These are phyloP conservation scores for Spathaspora girioi DNA, from an alignment of 805 yeast genomes.

Conservation along the genomic window DNA sequence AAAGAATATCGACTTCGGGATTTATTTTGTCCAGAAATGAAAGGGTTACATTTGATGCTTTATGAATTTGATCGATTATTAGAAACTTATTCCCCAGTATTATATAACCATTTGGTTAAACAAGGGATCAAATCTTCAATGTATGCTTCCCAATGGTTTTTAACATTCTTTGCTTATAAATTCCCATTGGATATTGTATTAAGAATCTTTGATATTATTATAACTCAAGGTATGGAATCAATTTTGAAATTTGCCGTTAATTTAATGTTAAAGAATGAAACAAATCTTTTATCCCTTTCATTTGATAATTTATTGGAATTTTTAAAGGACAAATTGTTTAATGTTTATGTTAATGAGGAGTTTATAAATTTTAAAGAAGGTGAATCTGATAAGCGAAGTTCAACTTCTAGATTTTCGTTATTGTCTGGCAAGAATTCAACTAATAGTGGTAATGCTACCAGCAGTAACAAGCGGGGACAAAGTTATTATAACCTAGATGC, in stretches of 20 bases:
- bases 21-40: constrained; percentile 85
- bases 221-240: constrained; percentile 89
- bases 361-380: constrained; percentile 18
- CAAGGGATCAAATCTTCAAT: constrained; percentile 89
- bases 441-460: neutral
- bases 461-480: neutral
- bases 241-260: constrained; percentile 81
- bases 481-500: constrained; percentile 60
- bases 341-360: constrained; percentile 52
- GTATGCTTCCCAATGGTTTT: constrained; percentile 98
- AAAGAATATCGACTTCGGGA: constrained; percentile 76
- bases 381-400: constrained; percentile 1
- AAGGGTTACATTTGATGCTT: constrained; percentile 78
- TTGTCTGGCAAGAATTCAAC: constrained; percentile 13
- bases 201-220: constrained; percentile 81
- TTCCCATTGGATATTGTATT: constrained; percentile 87
- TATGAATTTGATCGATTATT: constrained; percentile 88
- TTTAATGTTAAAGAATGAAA: constrained; percentile 67
- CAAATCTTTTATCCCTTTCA: constrained; percentile 51
- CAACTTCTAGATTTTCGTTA: constrained; percentile 19
- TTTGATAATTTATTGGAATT: constrained; percentile 78
- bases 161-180: constrained; percentile 91
- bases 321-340: constrained; percentile 77
- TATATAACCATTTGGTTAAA: constrained; percentile 71
- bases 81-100: constrained; percentile 70